These are phyloP conservation scores for Pseudocercospora musae DNA, from an alignment of 2,329 filamentous ascomycete species.

Conservation along the genomic window DNA sequence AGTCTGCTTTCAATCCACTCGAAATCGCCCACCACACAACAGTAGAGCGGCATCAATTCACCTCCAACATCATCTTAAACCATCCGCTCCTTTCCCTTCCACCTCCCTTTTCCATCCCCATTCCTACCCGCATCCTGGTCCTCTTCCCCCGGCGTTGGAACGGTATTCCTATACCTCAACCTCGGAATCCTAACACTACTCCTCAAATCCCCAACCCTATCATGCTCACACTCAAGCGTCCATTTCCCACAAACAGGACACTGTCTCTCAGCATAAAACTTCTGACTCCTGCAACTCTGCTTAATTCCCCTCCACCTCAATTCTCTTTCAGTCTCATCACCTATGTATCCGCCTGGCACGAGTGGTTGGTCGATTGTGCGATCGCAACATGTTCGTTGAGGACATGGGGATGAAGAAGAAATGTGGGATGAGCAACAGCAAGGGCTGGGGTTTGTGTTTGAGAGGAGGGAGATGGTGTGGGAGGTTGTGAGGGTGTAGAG, in stretches of 20 bases:
- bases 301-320: background rate
- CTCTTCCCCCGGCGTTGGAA: background rate
- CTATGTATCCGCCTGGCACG: background rate
- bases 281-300: background rate
- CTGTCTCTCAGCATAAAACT: background rate
- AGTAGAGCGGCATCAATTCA: no score
- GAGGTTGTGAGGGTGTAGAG: background rate
- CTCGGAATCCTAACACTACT: background rate
- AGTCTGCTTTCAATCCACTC: no score
- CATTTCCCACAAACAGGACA: slow-evolving; percentile 2
- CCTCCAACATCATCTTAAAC: no score
- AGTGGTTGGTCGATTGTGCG: background rate
- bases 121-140: background rate
- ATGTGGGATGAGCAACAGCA: background rate
- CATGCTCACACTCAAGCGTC: background rate
- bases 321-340: background rate
- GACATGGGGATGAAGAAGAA: background rate
- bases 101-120: background rate
- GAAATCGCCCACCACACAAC: no score
- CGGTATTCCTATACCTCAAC: background rate
- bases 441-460: background rate
- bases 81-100: background rate
- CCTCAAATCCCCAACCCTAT: background rate
- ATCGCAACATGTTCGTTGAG: background rate
- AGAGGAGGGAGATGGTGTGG: background rate